These are phyloP conservation scores for Lentinula novae-zelandiae DNA, from an alignment of 1,284 basidiomycete genomes.

Conservation along the genomic window DNA sequence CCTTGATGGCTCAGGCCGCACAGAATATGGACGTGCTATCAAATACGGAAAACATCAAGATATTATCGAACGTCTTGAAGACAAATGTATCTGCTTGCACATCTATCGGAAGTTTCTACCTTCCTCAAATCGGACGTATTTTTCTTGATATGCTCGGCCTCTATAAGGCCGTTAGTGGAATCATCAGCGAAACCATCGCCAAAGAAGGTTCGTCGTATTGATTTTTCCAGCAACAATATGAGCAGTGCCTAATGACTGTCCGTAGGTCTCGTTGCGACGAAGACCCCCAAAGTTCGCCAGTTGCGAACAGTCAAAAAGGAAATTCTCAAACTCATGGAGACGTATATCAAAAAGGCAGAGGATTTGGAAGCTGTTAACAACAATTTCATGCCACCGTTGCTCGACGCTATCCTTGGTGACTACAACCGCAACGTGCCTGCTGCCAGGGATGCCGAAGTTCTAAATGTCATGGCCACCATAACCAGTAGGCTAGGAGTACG, in stretches of 20 bases:
- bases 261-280: constrained; percentile 87
- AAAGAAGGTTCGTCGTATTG: constrained; percentile 62
- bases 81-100: constrained; percentile 98
- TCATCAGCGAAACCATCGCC: constrained; percentile 92
- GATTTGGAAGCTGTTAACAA: constrained; percentile 90
- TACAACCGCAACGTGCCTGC: constrained; percentile 94
- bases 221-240: not conserved
- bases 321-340: constrained; percentile 95
- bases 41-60: constrained; percentile 94
- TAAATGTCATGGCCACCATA: constrained; percentile 99
- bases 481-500: constrained; percentile 82
- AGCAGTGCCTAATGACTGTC: constrained; percentile 6
- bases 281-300: constrained; percentile 95
- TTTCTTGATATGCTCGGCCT: constrained; percentile 99
- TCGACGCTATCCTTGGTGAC: constrained; percentile 96
- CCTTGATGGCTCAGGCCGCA: constrained; percentile 93
- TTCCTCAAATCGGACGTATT: constrained; percentile 93
- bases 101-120: constrained; percentile 95
- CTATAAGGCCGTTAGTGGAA: constrained; percentile 97
- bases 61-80: constrained; percentile 95
- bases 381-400: constrained; percentile 92
- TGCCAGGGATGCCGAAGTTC: constrained; percentile 94
- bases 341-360: constrained; percentile 95
- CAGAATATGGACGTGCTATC: constrained; percentile 91
- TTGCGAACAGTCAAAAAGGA: constrained; percentile 99